These are phyloP conservation scores for Fusarium poae DNA, from an alignment of 2,329 filamentous ascomycete species.

Conservation along the genomic window DNA sequence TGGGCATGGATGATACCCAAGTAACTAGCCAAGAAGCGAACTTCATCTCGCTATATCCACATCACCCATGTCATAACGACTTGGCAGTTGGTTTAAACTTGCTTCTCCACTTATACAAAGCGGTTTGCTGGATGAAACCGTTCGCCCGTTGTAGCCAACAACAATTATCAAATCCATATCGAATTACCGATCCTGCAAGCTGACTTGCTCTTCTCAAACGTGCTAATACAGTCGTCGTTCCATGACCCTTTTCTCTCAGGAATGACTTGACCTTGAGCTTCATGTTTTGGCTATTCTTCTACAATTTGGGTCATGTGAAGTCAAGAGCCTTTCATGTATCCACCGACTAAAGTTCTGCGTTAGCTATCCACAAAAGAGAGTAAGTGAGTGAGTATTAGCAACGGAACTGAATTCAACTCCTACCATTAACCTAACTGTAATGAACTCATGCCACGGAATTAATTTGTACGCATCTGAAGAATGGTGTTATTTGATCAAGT, in stretches of 20 bases:
- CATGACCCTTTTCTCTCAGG: neutral
- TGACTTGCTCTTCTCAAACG: neutral
- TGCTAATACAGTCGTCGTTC: constrained; percentile 3
- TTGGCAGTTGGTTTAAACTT: constrained; percentile 22
- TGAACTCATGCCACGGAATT: neutral
- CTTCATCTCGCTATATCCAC: constrained; percentile 29
- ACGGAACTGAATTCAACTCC: neutral
- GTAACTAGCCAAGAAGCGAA: constrained; percentile 14
- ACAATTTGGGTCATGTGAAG: neutral
- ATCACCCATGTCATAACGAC: constrained; percentile 14
- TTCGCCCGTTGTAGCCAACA: constrained; percentile 1
- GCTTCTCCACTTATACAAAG: constrained; percentile 18
- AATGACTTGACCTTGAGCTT: neutral
- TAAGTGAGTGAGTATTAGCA: neutral
- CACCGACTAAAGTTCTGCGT: no score
- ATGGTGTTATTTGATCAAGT: neutral
- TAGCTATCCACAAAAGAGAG: no score
- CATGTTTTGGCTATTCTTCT: neutral
- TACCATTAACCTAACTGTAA: neutral
- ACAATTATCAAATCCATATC: neutral
- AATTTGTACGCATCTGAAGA: no score
- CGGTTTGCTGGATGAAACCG: neutral
- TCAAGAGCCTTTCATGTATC: neutral
- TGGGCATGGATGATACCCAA: constrained; percentile 17
- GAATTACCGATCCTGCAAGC: constrained; percentile 7